Evolutionary conservation across 805 yeast genomes (phyloP).

Genomic region (Sporopachydermia quercuum): DNA sequence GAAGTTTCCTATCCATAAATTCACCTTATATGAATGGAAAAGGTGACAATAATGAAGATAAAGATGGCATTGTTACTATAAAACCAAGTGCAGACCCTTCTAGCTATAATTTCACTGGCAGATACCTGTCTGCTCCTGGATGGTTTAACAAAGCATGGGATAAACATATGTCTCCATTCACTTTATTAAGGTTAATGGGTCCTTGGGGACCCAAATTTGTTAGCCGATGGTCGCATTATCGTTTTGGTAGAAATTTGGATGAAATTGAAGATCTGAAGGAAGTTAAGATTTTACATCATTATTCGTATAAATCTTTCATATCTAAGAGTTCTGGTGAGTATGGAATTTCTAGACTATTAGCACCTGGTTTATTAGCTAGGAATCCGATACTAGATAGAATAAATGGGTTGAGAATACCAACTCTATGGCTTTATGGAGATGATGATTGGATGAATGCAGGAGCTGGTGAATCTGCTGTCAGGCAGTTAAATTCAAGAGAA

Average conservation of each 20-base stretch:
- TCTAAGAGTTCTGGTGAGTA: constrained; percentile 51
- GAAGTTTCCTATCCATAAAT: constrained; percentile 43
- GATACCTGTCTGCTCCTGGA: constrained; percentile 29
- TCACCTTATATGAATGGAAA: constrained; percentile 21
- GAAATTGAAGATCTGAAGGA: constrained; percentile 15
- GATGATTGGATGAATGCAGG: constrained; percentile 56
- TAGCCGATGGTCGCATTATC: constrained; percentile 38
- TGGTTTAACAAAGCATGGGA: constrained; percentile 34
- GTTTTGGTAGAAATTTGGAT: constrained; percentile 20
- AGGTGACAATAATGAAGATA: constrained; percentile 3
- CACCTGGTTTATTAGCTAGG: constrained; percentile 41
- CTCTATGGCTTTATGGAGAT: constrained; percentile 53
- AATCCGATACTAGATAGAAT: constrained; percentile 41
- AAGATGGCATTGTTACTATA: constrained; percentile 6
- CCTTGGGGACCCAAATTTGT: constrained; percentile 38
- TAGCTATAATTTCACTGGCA: constrained; percentile 27
- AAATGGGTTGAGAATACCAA: constrained; percentile 25
- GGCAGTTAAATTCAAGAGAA: constrained; percentile 17
- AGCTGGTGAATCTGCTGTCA: constrained; percentile 36
- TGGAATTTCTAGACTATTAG: constrained; percentile 44
- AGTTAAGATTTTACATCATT: constrained; percentile 32
- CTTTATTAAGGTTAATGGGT: constrained; percentile 32
- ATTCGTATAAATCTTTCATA: constrained; percentile 36
- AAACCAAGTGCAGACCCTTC: constrained; percentile 29
- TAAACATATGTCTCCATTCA: constrained; percentile 38